These are phyloP conservation scores for Davidsoniella neocaledoniae DNA, from an alignment of 2,329 filamentous ascomycete genomes.

Conservation along the genomic window DNA sequence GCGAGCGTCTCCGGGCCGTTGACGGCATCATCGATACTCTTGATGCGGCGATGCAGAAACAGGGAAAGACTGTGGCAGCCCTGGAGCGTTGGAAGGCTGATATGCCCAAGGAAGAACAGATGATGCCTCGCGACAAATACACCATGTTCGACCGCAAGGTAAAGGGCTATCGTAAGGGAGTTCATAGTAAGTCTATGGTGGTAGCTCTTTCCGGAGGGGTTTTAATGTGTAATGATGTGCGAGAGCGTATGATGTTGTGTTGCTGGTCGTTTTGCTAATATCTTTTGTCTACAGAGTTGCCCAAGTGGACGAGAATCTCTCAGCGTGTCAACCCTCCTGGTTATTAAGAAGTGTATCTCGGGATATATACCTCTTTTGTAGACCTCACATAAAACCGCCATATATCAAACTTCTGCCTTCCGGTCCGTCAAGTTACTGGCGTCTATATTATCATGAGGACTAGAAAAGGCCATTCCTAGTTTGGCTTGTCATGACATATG, in stretches of 20 bases:
- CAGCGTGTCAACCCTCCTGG: slow-evolving; percentile 88
- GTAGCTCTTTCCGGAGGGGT: not conserved
- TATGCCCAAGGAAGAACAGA: slow-evolving; percentile 92
- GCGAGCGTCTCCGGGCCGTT: slow-evolving; percentile 66
- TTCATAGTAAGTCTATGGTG: slow-evolving; percentile 63
- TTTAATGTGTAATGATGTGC: not conserved
- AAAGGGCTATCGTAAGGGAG: slow-evolving; percentile 88
- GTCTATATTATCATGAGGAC: no score
- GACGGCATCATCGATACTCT: slow-evolving; percentile 76
- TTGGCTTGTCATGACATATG: no score
- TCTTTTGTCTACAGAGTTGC: slow-evolving; percentile 39
- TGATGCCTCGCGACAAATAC: slow-evolving; percentile 94
- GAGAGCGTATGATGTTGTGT: not conserved
- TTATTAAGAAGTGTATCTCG: slow-evolving; percentile 41
- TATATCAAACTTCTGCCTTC: no score
- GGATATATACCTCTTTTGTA: not conserved
- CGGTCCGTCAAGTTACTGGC: no score
- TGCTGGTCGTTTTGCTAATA: not conserved
- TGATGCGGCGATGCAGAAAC: slow-evolving; percentile 57
- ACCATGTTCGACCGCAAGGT: slow-evolving; percentile 94
- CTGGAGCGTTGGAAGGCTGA: slow-evolving; percentile 84
- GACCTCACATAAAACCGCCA: no score
- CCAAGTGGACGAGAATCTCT: slow-evolving; percentile 90
- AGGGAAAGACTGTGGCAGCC: slow-evolving; percentile 55
- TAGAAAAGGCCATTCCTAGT: no score